Percentiles rank a stretch among this genome's conserved stretches.
Evolutionary conservation across 176 grass and related monocot genomes (phyloP).

Genomic region (Saccharum officinarum): DNA sequence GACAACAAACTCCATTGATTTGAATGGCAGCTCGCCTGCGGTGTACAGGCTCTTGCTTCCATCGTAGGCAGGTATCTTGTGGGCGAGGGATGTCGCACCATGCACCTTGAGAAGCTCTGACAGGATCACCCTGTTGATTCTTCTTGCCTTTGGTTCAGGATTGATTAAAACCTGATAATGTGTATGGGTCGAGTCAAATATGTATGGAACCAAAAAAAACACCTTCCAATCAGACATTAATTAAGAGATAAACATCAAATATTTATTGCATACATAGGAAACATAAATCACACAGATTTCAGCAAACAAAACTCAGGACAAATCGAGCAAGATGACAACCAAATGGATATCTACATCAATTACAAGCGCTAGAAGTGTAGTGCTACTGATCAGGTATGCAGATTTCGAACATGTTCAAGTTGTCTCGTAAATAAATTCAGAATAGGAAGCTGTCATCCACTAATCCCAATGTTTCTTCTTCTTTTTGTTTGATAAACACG

Average conservation of each 20-base stretch:
- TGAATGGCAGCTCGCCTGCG: conserved; percentile 65
- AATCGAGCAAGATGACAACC: too few relatives aligned
- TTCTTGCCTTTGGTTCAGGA: conserved; percentile 56
- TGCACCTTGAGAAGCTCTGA: conserved; percentile 50
- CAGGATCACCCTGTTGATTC: conserved; percentile 58
- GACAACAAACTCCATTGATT: conserved; percentile 61
- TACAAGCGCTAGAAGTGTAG: neutral
- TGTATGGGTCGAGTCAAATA: neutral
- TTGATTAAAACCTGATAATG: conserved; percentile 56
- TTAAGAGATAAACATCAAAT: neutral
- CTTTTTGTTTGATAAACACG: neutral
- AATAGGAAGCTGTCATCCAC: neutral
- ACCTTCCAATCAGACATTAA: neutral
- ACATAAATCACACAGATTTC: neutral
- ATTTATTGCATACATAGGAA: neutral
- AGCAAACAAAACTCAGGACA: neutral
- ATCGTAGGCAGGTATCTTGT: conserved; percentile 55
- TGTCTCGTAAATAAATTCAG: neutral
- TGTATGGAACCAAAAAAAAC: neutral
- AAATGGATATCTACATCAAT: too few relatives aligned
- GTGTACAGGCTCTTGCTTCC: conserved; percentile 83
- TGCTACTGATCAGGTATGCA: neutral
- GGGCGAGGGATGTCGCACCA: conserved; percentile 29
- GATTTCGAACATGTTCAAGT: neutral
- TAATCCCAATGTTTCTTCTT: neutral